These are phyloP conservation scores for Wickerhamiella occidentalis DNA, from an alignment of 805 yeast genomes.

Conservation along the genomic window DNA sequence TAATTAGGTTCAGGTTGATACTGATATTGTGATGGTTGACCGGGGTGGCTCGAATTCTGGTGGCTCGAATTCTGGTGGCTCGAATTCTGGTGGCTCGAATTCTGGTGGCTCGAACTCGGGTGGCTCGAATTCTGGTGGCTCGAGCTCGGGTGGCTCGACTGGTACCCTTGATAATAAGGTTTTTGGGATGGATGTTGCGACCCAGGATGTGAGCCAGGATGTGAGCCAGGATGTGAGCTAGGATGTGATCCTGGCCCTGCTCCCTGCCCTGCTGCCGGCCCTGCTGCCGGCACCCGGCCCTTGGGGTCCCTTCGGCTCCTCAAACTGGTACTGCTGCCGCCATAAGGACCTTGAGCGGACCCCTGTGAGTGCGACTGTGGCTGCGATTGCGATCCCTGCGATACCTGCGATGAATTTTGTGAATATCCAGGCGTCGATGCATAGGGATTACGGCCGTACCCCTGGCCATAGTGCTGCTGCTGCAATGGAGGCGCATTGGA, in stretches of 20 bases:
- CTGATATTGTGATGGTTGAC: too few species aligned
- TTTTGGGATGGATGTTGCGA: too few species aligned
- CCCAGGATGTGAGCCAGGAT: background rate
- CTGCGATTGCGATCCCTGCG: background rate
- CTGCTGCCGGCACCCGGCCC: slow-evolving; percentile 7
- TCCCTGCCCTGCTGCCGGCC: background rate
- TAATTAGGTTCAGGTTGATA: too few species aligned
- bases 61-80: too few species aligned
- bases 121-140: too few species aligned
- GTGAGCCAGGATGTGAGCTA: background rate
- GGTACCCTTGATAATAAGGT: background rate
- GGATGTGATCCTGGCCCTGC: background rate
- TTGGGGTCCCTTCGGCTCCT: background rate
- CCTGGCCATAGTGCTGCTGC: slow-evolving; percentile 4
- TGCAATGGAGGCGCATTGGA: slow-evolving; percentile 1
- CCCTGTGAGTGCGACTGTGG: background rate
- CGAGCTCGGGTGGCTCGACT: too few species aligned
- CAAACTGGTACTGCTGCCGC: background rate
- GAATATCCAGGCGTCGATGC: background rate
- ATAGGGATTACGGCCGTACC: slow-evolving; percentile 1
- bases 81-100: too few species aligned
- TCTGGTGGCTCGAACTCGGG: too few species aligned
- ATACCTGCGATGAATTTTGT: background rate
- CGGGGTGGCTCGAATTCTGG: too few species aligned
- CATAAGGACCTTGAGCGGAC: background rate